phyloP scores from a whole-genome alignment of 305 asterid genomes.

The Plantago rigida region DNA sequence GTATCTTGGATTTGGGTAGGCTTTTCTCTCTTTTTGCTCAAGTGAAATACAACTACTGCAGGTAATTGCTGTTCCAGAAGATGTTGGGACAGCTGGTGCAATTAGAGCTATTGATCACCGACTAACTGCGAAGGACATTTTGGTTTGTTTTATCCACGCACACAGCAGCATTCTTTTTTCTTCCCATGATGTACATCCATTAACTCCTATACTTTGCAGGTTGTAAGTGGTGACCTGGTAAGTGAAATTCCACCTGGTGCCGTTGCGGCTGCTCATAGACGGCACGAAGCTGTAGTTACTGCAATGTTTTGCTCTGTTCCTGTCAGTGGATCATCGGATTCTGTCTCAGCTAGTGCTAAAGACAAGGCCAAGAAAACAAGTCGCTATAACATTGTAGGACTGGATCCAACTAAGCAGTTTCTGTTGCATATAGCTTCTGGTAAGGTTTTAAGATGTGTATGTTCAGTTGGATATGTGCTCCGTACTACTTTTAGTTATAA shows the following conservation, averaged over 20 bases:
- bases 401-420: slow-evolving; percentile 83
- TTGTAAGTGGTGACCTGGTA: slow-evolving; percentile 92
- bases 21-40: slow-evolving; percentile 17
- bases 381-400: slow-evolving; percentile 66
- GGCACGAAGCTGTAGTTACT: slow-evolving; percentile 90
- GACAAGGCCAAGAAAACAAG: slow-evolving; percentile 86
- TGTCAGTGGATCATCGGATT: slow-evolving; percentile 68
- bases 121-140: slow-evolving; percentile 69
- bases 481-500: slow-evolving; percentile 18
- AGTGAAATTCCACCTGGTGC: slow-evolving; percentile 90
- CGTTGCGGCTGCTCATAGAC: slow-evolving; percentile 85
- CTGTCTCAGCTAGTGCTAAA: slow-evolving; percentile 78
- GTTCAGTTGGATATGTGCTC: slow-evolving; percentile 18
- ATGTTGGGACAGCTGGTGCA: slow-evolving; percentile 95
- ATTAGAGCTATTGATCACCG: slow-evolving; percentile 79
- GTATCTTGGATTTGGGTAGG: slow-evolving; percentile 14
- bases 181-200: slow-evolving; percentile 20
- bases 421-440: slow-evolving; percentile 86
- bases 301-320: slow-evolving; percentile 93
- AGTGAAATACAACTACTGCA: slow-evolving; percentile 33
- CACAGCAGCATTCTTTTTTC: slow-evolving; percentile 21
- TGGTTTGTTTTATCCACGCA: slow-evolving; percentile 47
- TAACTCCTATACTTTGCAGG: slow-evolving; percentile 41
- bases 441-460: slow-evolving; percentile 32
- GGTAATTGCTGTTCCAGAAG: slow-evolving; percentile 93